These are phyloP conservation scores for Artemisia tridentata DNA, from an alignment of 129 eudicot species.

Conservation along the genomic window DNA sequence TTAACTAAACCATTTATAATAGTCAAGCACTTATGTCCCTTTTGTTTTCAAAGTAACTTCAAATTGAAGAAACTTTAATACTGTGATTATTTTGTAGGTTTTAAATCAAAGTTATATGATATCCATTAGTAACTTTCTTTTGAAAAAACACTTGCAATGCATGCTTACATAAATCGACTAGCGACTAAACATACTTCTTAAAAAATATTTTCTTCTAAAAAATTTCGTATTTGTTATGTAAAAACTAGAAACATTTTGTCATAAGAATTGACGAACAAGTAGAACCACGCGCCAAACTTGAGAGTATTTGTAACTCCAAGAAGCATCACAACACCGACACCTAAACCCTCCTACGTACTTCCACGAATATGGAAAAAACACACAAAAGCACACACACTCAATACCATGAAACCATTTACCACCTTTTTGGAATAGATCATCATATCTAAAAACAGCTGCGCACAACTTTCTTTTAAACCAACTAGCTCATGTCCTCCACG, in stretches of 20 bases:
- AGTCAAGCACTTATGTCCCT: too few relatives aligned
- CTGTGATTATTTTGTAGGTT: too few relatives aligned
- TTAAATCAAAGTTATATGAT: too few relatives aligned
- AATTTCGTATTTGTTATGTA: background rate
- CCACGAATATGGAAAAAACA: constrained; percentile 62
- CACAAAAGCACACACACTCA: background rate
- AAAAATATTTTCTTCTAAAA: too few relatives aligned
- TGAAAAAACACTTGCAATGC: too few relatives aligned
- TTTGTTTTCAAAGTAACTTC: too few relatives aligned
- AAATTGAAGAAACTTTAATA: too few relatives aligned
- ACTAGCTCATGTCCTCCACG: constrained; percentile 36
- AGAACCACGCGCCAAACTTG: background rate
- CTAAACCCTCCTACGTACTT: constrained; percentile 10
- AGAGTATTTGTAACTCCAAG: constrained; percentile 9
- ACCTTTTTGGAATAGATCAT: too few relatives aligned
- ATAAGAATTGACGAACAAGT: background rate
- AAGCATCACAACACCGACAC: constrained; percentile 25
- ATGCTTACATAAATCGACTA: too few relatives aligned
- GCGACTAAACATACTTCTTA: too few relatives aligned
- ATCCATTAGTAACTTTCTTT: too few relatives aligned
- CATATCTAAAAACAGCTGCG: constrained; percentile 47
- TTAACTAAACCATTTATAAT: too few relatives aligned
- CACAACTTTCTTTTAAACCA: constrained; percentile 41
- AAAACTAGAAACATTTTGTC: background rate
- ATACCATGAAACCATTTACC: constrained; percentile 27